Percentiles rank a stretch among this genome's conserved stretches.
These are phyloP conservation scores for Cokeromyces recurvatus DNA, from an alignment of 371 early-diverging fungal species.

Conservation along the genomic window DNA sequence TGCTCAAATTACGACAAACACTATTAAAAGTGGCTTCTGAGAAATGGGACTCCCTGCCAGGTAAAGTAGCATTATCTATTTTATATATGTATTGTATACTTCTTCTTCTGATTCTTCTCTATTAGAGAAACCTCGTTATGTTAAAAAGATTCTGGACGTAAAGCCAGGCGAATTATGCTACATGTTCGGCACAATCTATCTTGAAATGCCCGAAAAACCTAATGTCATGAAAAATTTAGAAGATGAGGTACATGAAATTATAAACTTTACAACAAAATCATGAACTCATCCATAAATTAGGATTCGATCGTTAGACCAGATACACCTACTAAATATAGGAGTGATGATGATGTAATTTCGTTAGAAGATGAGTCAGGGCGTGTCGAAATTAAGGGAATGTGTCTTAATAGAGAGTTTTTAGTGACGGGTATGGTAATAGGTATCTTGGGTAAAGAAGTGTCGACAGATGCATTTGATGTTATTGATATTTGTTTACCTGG, in stretches of 20 bases:
- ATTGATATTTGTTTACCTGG: constrained; percentile 77
- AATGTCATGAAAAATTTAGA: constrained; percentile 83
- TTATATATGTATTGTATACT: not conserved
- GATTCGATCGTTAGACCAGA: constrained; percentile 63
- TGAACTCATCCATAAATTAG: constrained; percentile 27
- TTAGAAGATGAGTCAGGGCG: constrained; percentile 94
- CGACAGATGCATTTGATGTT: constrained; percentile 76
- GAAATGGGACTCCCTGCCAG: constrained; percentile 49
- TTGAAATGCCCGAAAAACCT: constrained; percentile 82
- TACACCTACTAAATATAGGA: constrained; percentile 59
- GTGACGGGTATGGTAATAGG: constrained; percentile 77
- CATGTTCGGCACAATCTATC: constrained; percentile 82
- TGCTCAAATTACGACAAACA: constrained; percentile 56
- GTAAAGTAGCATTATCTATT: constrained; percentile 8
- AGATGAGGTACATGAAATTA: constrained; percentile 51
- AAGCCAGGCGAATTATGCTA: constrained; percentile 58
- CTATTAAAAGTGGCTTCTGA: constrained; percentile 44
- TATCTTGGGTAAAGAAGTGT: constrained; percentile 69
- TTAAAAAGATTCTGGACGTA: constrained; percentile 68
- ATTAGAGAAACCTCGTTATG: constrained; percentile 38
- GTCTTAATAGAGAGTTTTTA: constrained; percentile 45
- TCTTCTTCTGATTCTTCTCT: not conserved
- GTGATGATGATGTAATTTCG: constrained; percentile 56
- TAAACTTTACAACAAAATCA: not conserved
- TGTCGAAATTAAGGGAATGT: constrained; percentile 56